Conservation (phyloP, 192 early-diverging fungal genomes). For the Physocladia obscura region DNA sequence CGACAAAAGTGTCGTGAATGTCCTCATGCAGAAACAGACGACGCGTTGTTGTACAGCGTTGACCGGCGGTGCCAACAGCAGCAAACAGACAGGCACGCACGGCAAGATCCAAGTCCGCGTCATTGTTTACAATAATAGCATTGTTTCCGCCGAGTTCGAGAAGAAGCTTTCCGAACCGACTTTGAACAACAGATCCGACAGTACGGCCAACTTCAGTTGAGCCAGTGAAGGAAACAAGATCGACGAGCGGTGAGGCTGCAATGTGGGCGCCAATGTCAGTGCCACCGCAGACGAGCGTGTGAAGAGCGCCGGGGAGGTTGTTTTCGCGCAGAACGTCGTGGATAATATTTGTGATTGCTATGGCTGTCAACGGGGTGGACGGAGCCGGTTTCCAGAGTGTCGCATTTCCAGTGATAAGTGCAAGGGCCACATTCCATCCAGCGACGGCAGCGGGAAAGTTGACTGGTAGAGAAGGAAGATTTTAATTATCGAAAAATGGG, state of each 20-base stretch:
- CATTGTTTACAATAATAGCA: slow-evolving; percentile 87
- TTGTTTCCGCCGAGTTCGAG: slow-evolving; percentile 96
- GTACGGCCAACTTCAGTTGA: slow-evolving; percentile 70
- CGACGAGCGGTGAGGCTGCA: slow-evolving; percentile 65
- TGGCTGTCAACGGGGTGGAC: slow-evolving; percentile 65
- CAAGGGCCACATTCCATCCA: slow-evolving; percentile 92
- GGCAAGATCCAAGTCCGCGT: slow-evolving; percentile 88
- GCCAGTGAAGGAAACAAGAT: slow-evolving; percentile 89
- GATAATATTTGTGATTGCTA: slow-evolving; percentile 88
- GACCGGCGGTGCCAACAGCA: slow-evolving; percentile 93
- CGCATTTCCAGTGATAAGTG: slow-evolving; percentile 85
- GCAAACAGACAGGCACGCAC: slow-evolving; percentile 86
- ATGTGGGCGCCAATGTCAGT: slow-evolving; percentile 81
- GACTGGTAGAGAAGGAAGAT: slow-evolving; percentile 37
- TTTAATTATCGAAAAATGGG: too few species aligned
- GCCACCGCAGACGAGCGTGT: slow-evolving; percentile 80
- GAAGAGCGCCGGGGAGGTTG: slow-evolving; percentile 77
- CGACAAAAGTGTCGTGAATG: slow-evolving; percentile 82
- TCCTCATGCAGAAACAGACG: slow-evolving; percentile 85
- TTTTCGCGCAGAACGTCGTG: slow-evolving; percentile 78
- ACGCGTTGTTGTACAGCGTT: slow-evolving; percentile 92
- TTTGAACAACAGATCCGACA: slow-evolving; percentile 78
- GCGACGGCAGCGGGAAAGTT: slow-evolving; percentile 92
- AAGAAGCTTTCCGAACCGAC: slow-evolving; percentile 82
- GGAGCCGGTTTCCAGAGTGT: slow-evolving; percentile 81